These are phyloP conservation scores for Trichoderma sp. DNA, from an alignment of 2,329 filamentous ascomycete species.

Conservation along the genomic window DNA sequence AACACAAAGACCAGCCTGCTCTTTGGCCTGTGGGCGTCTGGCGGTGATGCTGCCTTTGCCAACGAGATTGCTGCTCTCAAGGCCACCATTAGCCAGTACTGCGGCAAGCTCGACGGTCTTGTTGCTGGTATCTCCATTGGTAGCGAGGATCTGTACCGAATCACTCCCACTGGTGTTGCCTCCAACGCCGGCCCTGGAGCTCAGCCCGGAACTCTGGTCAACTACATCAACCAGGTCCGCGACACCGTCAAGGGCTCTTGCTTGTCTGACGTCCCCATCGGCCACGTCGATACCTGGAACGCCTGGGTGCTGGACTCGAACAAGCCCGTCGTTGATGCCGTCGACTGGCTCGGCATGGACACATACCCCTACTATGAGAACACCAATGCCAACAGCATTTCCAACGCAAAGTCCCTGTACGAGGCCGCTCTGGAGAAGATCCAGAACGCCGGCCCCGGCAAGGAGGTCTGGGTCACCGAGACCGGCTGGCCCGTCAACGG, in stretches of 20 bases:
- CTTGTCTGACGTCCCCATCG: conserved; percentile 58
- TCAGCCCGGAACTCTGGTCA: conserved; percentile 58
- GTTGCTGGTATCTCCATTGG: conserved; percentile 84
- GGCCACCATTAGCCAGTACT: conserved; percentile 66
- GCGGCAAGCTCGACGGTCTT: conserved; percentile 59
- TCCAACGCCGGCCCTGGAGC: conserved; percentile 62
- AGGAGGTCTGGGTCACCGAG: conserved; percentile 82
- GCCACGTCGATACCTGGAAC: conserved; percentile 90
- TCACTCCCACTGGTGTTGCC: conserved; percentile 65
- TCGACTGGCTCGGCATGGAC: conserved; percentile 81
- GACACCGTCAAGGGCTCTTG: conserved; percentile 60
- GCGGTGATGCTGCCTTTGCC: conserved; percentile 57
- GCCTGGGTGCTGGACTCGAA: conserved; percentile 73
- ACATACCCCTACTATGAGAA: conserved; percentile 83
- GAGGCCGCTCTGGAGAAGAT: conserved; percentile 62
- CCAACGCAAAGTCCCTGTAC: conserved; percentile 64
- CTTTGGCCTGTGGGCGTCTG: conserved; percentile 81
- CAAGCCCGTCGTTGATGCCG: conserved; percentile 62
- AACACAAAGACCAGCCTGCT: conserved; percentile 74
- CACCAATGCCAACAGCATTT: conserved; percentile 63
- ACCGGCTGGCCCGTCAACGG: conserved; percentile 83
- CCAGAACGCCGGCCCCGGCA: conserved; percentile 56
- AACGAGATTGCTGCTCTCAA: conserved; percentile 74
- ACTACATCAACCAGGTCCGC: conserved; percentile 69
- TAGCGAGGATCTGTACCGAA: conserved; percentile 82